Conservation (phyloP, 1,139 yeast species). For the Blastobotrys apis region DNA sequence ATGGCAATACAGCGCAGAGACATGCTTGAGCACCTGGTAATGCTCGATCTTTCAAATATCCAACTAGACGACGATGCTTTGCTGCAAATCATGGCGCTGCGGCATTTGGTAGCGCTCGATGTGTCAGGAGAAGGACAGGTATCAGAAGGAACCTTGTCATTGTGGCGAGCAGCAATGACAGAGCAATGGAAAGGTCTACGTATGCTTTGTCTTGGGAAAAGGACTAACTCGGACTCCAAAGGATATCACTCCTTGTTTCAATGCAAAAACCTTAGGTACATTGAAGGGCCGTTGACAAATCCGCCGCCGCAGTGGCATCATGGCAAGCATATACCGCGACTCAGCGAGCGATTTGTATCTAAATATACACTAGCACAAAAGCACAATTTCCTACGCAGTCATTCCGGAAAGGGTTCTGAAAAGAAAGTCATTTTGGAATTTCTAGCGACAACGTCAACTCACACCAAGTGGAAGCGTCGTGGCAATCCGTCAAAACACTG, state of each 20-base stretch:
- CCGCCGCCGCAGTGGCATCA: constrained; percentile 7
- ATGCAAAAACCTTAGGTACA: constrained; percentile 8
- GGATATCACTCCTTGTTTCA: constrained; percentile 1
- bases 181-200: constrained; percentile 20
- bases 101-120: constrained; percentile 24
- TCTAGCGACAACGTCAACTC: neutral
- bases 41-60: constrained; percentile 22
- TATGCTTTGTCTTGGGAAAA: constrained; percentile 20
- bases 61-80: constrained; percentile 8
- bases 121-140: constrained; percentile 17
- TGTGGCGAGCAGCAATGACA: constrained; percentile 26
- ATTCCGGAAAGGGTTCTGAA: constrained; percentile 1
- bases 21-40: constrained; percentile 14
- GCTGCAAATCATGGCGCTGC: constrained; percentile 18
- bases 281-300: constrained; percentile 10
- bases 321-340: constrained; percentile 7
- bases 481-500: constrained; percentile 4
- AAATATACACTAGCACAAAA: constrained; percentile 11
- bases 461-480: neutral
- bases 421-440: constrained; percentile 4
- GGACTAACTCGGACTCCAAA: neutral
- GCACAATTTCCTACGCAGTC: constrained; percentile 4
- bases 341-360: constrained; percentile 7
- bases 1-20: neutral
- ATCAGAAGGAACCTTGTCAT: constrained; percentile 17